Conservation (phyloP, 371 early-diverging fungal genomes). For the Mucor piriformis region DNA sequence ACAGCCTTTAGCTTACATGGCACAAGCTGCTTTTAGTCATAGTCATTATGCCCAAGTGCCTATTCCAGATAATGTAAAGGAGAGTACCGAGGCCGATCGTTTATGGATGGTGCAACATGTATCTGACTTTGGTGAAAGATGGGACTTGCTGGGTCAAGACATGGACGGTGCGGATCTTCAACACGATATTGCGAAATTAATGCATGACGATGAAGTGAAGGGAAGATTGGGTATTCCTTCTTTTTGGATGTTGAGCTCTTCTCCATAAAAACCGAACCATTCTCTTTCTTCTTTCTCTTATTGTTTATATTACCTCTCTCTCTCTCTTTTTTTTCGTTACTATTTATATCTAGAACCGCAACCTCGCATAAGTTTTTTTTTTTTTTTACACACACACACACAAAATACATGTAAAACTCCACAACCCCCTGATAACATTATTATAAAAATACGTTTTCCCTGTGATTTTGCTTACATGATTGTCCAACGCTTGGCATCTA, state of each 20-base stretch:
- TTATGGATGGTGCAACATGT: constrained; percentile 27
- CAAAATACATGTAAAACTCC: too few relatives aligned
- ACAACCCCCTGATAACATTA: too few relatives aligned
- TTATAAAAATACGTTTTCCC: too few relatives aligned
- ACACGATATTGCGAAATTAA: constrained; percentile 24
- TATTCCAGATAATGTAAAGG: constrained; percentile 7
- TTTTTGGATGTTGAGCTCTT: constrained; percentile 38
- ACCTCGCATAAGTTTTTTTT: too few relatives aligned
- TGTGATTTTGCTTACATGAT: too few relatives aligned
- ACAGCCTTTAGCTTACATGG: constrained; percentile 37
- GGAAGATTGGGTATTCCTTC: constrained; percentile 35
- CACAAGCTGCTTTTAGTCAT: constrained; percentile 32
- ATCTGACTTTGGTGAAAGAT: constrained; percentile 27
- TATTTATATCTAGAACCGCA: too few relatives aligned
- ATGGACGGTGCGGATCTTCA: constrained; percentile 1
- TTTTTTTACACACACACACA: too few relatives aligned
- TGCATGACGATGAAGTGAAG: constrained; percentile 33
- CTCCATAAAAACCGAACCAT: constrained; percentile 1
- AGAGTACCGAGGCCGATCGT: constrained; percentile 21
- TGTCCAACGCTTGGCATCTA: too few relatives aligned
- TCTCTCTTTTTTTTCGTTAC: too few relatives aligned
- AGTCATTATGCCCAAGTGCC: constrained; percentile 17
- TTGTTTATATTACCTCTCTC: not conserved
- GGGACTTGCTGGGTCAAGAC: constrained; percentile 16
- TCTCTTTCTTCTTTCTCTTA: not conserved